Evolutionary conservation across 257 asterid genomes (phyloP).

Genomic region (Jacaranda copaia): DNA sequence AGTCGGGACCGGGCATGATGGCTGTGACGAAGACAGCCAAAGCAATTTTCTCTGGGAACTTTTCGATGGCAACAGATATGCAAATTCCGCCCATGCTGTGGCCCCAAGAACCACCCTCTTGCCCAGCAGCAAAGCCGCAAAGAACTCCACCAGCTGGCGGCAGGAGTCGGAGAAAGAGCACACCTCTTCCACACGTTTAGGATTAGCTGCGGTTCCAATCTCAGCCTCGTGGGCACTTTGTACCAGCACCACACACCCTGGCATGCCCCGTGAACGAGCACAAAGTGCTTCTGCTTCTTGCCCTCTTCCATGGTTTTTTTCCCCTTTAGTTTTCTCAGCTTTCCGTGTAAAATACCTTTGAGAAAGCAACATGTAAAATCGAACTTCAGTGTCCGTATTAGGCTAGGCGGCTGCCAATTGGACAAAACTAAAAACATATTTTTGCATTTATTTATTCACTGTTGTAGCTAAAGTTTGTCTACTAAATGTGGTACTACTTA

Average conservation of each 20-base stretch:
- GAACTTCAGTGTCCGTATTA: not conserved
- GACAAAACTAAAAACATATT: not conserved
- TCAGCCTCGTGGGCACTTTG: slow-evolving; percentile 48
- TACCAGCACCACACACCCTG: slow-evolving; percentile 72
- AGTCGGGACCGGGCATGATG: slow-evolving; percentile 48
- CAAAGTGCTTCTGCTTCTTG: slow-evolving; percentile 46
- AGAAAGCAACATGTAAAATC: too few relatives aligned
- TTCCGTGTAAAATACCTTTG: not conserved
- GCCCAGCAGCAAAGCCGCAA: slow-evolving; percentile 39
- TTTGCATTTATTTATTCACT: not conserved
- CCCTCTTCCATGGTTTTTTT: slow-evolving; percentile 30
- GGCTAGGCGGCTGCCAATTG: not conserved
- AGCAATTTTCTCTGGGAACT: slow-evolving; percentile 40
- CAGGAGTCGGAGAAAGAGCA: slow-evolving; percentile 42
- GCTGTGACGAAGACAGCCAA: slow-evolving; percentile 52
- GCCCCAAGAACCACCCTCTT: slow-evolving; percentile 51
- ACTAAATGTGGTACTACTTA: not conserved
- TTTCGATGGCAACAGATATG: slow-evolving; percentile 53
- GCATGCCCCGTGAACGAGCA: slow-evolving; percentile 58
- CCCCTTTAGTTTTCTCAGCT: not conserved
- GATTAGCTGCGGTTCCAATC: slow-evolving; percentile 44
- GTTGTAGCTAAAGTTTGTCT: not conserved
- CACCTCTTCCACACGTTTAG: slow-evolving; percentile 37
- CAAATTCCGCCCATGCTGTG: slow-evolving; percentile 56
- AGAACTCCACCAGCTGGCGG: slow-evolving; percentile 47